Percentiles rank a stretch among this genome's conserved stretches.
These are phyloP conservation scores for Populus trichocarpa DNA, from an alignment of 441 rosid species.

Conservation along the genomic window DNA sequence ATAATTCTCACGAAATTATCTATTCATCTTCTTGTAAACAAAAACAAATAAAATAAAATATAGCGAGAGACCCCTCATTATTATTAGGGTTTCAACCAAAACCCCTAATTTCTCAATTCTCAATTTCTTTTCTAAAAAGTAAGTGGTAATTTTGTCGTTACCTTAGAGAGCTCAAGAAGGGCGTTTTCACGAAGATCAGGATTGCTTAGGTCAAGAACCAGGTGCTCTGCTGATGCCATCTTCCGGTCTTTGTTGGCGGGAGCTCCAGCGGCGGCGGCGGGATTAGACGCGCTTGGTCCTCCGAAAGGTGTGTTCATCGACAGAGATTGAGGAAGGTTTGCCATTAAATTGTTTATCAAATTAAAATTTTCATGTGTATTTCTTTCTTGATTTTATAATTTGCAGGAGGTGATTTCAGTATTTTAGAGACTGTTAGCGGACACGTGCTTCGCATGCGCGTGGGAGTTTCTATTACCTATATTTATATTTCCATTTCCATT, in stretches of 20 bases:
- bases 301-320: conserved; percentile 43
- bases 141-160: conserved; percentile 4
- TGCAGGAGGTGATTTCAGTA: neutral
- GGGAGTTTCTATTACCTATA: neutral
- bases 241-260: conserved; percentile 80
- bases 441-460: conserved; percentile 1
- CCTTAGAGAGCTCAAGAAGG: conserved; percentile 95
- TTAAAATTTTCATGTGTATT: neutral
- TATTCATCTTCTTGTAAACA: too few species aligned
- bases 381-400: neutral
- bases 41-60: neutral
- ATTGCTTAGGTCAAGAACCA: conserved; percentile 94
- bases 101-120: neutral
- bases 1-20: neutral
- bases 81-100: neutral
- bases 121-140: neutral
- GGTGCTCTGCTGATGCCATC: conserved; percentile 90
- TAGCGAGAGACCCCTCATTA: neutral
- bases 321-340: conserved; percentile 47
- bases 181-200: conserved; percentile 98
- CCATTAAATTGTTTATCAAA: conserved; percentile 16
- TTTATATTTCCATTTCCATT: neutral
- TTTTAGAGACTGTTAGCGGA: neutral
- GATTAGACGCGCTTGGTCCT: conserved; percentile 34
- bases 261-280: conserved; percentile 35